Conservation (phyloP, 2,329 filamentous ascomycete species). For the Epichloe scottii region DNA sequence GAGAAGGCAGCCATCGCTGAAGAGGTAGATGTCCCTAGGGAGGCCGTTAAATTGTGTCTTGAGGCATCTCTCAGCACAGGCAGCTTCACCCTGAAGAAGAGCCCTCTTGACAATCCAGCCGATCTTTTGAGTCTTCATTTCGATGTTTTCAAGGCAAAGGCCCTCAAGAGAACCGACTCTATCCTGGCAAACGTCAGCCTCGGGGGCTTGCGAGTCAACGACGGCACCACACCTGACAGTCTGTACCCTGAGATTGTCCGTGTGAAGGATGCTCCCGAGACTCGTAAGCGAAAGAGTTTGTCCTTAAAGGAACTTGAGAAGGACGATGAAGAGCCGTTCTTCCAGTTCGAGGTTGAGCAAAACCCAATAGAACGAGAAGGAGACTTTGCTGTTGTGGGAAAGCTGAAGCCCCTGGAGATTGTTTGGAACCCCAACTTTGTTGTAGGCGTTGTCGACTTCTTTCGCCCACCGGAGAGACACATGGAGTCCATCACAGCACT, state of each 20-base stretch:
- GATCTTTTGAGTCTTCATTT: conserved; percentile 89
- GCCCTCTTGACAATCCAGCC: conserved; percentile 42
- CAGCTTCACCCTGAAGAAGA: conserved; percentile 85
- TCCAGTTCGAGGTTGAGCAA: conserved; percentile 84
- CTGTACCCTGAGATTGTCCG: conserved; percentile 90
- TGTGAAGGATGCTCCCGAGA: conserved; percentile 71
- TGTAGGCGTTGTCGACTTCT: conserved; percentile 85
- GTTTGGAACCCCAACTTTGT: conserved; percentile 95
- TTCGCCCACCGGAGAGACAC: conserved; percentile 88
- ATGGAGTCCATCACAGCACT: conserved; percentile 97
- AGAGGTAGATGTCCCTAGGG: conserved; percentile 76
- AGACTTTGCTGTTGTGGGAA: conserved; percentile 80
- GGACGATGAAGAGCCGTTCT: conserved; percentile 60
- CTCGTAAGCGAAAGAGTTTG: conserved; percentile 32
- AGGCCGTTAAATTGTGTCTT: conserved; percentile 85
- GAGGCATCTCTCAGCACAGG: conserved; percentile 90
- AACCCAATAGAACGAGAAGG: conserved; percentile 89
- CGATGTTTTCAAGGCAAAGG: conserved; percentile 84
- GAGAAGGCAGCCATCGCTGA: conserved; percentile 86
- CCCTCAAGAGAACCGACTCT: conserved; percentile 81
- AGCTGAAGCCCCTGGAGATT: conserved; percentile 89
- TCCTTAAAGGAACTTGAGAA: conserved; percentile 42
- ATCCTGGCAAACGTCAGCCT: conserved; percentile 80
- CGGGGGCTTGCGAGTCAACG: conserved; percentile 85
- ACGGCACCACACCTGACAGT: conserved; percentile 85